phyloP scores from a whole-genome alignment of 306 rosid species.

The Gleditsia sinensis region DNA sequence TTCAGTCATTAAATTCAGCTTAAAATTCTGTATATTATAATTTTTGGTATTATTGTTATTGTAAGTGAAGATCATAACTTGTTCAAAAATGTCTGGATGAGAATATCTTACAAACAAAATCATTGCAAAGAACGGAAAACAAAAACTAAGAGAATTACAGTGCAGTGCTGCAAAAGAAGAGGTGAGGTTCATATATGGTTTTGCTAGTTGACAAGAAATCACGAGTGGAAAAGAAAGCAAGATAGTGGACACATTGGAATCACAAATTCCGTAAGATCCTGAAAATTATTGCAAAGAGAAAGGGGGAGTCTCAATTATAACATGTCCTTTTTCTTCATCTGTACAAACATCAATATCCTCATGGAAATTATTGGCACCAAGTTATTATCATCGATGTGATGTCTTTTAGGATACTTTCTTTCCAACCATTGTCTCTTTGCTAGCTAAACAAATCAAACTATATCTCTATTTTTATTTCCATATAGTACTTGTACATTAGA shows the following conservation, averaged over 20 bases:
- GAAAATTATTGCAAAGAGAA: slow-evolving; percentile 41
- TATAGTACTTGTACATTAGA: slow-evolving; percentile 7
- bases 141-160: too few species aligned
- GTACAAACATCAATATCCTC: slow-evolving; percentile 27
- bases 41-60: too few species aligned
- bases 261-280: slow-evolving; percentile 52
- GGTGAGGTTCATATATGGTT: too few species aligned
- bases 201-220: slow-evolving; percentile 44
- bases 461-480: neutral
- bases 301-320: slow-evolving; percentile 35
- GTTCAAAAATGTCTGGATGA: too few species aligned
- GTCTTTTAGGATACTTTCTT: slow-evolving; percentile 10
- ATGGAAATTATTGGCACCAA: neutral
- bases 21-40: too few species aligned
- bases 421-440: slow-evolving; percentile 31
- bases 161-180: too few species aligned
- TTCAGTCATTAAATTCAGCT: too few species aligned
- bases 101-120: too few species aligned
- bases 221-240: slow-evolving; percentile 41
- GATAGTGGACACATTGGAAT: slow-evolving; percentile 42
- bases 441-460: neutral
- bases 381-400: slow-evolving; percentile 9
- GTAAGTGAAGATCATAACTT: too few species aligned
- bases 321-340: slow-evolving; percentile 37
- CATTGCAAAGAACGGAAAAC: too few species aligned